Conservation (phyloP, 2,329 filamentous ascomycete genomes). For the Stachybotrys chartarum region DNA sequence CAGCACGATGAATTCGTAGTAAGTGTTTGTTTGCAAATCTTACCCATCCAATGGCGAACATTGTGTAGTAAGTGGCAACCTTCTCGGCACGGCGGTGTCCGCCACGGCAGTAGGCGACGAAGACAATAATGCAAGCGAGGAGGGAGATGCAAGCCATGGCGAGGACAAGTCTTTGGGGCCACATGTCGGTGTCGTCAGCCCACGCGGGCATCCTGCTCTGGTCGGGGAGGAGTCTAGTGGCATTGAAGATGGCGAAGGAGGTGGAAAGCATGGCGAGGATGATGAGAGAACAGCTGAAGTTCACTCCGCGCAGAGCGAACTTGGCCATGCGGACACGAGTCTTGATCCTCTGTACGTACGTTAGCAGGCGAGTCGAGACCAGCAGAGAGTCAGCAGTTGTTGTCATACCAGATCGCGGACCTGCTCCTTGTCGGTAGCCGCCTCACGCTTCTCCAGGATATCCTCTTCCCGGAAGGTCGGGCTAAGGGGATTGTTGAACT, state of each 20-base stretch:
- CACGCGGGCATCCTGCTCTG: conserved; percentile 81
- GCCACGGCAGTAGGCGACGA: conserved; percentile 80
- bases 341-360: conserved; percentile 71
- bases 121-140: conserved; percentile 68
- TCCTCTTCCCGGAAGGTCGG: conserved; percentile 90
- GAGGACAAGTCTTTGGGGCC: conserved; percentile 85
- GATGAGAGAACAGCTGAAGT: conserved; percentile 94
- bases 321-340: conserved; percentile 87
- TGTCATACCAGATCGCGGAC: conserved; percentile 74
- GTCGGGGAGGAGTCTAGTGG: conserved; percentile 65
- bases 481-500: conserved; percentile 71
- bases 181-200: conserved; percentile 70
- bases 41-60: conserved; percentile 79
- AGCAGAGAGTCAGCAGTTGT: neutral
- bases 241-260: conserved; percentile 89
- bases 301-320: conserved; percentile 88
- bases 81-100: conserved; percentile 88
- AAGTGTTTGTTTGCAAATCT: conserved; percentile 5
- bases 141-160: conserved; percentile 75
- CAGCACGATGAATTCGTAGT: neutral
- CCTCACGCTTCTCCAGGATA: conserved; percentile 76
- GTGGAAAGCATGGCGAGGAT: conserved; percentile 83
- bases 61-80: conserved; percentile 88
- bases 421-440: conserved; percentile 76
- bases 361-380: neutral